phyloP scores from a whole-genome alignment of 108 stramenopile species.

The Ochromonas danica region DNA sequence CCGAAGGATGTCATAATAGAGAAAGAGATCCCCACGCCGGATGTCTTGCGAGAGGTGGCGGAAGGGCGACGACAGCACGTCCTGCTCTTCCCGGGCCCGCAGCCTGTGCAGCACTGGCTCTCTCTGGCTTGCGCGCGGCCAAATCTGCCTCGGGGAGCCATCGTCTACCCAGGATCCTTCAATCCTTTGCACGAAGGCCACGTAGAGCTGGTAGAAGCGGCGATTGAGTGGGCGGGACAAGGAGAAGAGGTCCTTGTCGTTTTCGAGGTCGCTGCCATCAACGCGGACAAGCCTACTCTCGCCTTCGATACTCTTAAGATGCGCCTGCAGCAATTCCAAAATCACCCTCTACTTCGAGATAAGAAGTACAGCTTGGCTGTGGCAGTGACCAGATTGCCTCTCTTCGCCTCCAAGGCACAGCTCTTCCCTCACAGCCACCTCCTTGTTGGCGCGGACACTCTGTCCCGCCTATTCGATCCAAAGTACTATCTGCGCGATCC shows the following conservation, averaged over 20 bases:
- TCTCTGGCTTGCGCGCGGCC: neutral
- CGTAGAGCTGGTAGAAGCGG: neutral
- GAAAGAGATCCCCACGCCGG: neutral
- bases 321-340: neutral
- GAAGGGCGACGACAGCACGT: neutral
- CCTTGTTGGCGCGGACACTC: constrained; percentile 23
- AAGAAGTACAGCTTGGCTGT: neutral
- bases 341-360: neutral
- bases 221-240: neutral
- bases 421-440: neutral
- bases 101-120: neutral
- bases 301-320: neutral
- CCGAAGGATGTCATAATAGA: neutral
- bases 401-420: neutral
- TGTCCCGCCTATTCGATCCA: neutral
- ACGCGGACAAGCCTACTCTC: constrained; percentile 26
- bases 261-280: constrained; percentile 33
- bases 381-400: neutral
- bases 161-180: constrained; percentile 28
- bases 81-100: neutral
- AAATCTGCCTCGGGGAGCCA: neutral
- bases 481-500: constrained; percentile 24
- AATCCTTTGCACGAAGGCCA: constrained; percentile 36
- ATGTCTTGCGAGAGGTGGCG: neutral
- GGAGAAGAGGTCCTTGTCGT: neutral